These are phyloP conservation scores for Chrysosporium queenslandicum DNA, from an alignment of 2,329 filamentous ascomycete species.

Conservation along the genomic window DNA sequence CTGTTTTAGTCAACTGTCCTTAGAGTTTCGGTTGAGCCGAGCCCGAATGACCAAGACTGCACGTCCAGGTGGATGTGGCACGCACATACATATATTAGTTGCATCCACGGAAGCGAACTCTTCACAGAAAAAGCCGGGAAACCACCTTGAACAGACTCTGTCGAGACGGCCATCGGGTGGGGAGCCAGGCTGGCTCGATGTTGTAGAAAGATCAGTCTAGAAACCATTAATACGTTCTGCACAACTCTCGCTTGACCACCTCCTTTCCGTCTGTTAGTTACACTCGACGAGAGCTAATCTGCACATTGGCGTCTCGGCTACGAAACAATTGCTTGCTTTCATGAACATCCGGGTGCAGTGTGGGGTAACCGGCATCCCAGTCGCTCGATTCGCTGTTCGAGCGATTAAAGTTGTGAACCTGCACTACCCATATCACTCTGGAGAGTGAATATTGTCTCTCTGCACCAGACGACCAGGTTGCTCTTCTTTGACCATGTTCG, in stretches of 20 bases:
- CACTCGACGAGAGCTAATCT: too few relatives aligned
- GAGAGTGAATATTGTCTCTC: neutral
- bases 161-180: neutral
- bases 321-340: neutral
- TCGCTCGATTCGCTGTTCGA: neutral
- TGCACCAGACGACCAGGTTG: neutral
- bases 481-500: neutral
- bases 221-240: too few relatives aligned
- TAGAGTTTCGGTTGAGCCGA: conserved; percentile 6
- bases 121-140: neutral
- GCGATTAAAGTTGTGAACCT: neutral
- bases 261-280: too few relatives aligned
- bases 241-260: too few relatives aligned
- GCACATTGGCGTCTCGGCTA: too few relatives aligned
- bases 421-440: neutral
- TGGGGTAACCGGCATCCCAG: neutral
- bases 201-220: too few relatives aligned
- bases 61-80: neutral
- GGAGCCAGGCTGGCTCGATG: neutral
- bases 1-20: neutral
- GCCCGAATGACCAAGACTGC: neutral
- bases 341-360: neutral
- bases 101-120: neutral
- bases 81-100: neutral
- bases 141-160: neutral